Evolutionary conservation across 805 yeast genomes (phyloP), one percentile per base, ranked within the genome.

Genomic region (Pichia deserticola): DNA sequence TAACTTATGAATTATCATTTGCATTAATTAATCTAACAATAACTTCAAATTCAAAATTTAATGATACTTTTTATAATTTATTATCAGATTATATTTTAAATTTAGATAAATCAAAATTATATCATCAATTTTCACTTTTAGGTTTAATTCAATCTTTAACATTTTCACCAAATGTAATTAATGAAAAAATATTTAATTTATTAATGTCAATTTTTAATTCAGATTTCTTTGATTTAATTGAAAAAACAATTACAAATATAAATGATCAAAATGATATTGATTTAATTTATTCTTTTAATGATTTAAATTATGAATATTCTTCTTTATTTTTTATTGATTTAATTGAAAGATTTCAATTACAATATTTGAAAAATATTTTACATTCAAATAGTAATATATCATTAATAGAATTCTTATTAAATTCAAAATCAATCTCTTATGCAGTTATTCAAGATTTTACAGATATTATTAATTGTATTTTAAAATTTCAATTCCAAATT

Each of bases 1-100:
- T 70, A 9, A 62, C 77, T 12, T 62, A 60, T 43, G 66, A 65
- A 40, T 54, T 75, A 33, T 60, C 68, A 7, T 52, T 53, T 15
- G 71, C 69, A 1, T 54, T 73, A 30, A 45, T 65, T 11, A 53
- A 50, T 28, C 51, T 69, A 5, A 67, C 66, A 4, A 35, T 44
- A 5, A 52, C 48, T 4, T 52, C 63, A 20, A 20, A 20, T 13
- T 54, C 60, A 1, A 32, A 52, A 9, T 46, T 62, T 40, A 52
- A 42, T 12, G 34, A 41, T 10, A 46, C 44, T 29, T 56, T 57
- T 3, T 37, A 44, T 25, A 49, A 34, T 4, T 20, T 49, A 3
- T 34, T 60, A n/a, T 42, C 35, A 6, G 37, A 41, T 3, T 59
- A 51, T 45, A 33, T 57, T 25, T 39, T 42, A 8, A 34, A 45